Conservation (phyloP, 805 yeast genomes). For the Suhomyces faveliae region DNA sequence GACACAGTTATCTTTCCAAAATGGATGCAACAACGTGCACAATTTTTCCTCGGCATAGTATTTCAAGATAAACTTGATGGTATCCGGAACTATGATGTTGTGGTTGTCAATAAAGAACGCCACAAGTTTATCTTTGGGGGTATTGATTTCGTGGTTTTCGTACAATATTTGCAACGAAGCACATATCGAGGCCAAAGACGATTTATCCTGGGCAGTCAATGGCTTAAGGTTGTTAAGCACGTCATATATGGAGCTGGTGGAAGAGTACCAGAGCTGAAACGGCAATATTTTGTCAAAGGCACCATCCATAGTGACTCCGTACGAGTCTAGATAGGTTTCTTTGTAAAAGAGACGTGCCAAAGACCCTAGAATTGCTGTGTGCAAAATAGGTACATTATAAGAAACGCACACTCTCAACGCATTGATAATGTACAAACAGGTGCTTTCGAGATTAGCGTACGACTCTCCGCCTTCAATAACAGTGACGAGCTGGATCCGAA, state of each 20-base stretch:
- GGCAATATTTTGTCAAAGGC: conserved; percentile 31
- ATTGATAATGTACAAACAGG: conserved; percentile 29
- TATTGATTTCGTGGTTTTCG: conserved; percentile 34
- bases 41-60: conserved; percentile 48
- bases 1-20: conserved; percentile 51
- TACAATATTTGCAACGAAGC: conserved; percentile 30
- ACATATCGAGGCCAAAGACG: conserved; percentile 36
- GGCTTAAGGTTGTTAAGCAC: conserved; percentile 27
- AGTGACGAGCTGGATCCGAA: conserved; percentile 23
- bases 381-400: conserved; percentile 38
- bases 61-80: conserved; percentile 44
- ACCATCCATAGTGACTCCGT: conserved; percentile 13
- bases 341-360: conserved; percentile 40
- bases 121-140: conserved; percentile 44
- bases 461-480: conserved; percentile 19
- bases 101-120: conserved; percentile 40
- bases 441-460: conserved; percentile 20
- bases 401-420: conserved; percentile 30
- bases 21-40: conserved; percentile 52
- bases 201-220: conserved; percentile 26
- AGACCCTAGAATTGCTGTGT: conserved; percentile 39
- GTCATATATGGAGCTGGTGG: conserved; percentile 39
- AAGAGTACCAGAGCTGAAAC: conserved; percentile 42
- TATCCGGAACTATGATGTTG: conserved; percentile 33
- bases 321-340: conserved; percentile 17